phyloP scores from a whole-genome alignment of 1,139 yeast species.

The Yarrowia galli region DNA sequence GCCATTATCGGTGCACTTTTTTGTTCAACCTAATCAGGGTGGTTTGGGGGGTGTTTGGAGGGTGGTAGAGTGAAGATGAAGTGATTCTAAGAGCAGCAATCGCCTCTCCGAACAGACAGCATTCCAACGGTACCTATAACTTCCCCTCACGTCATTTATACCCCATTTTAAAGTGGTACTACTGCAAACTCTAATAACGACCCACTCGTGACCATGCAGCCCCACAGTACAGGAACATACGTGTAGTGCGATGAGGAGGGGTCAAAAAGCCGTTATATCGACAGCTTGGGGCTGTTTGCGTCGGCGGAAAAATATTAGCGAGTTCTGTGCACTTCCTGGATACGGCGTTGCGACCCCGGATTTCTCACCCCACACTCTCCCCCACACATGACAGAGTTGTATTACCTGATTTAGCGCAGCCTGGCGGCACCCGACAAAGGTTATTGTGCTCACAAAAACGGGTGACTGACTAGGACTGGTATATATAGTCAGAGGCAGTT shows the following conservation, averaged over 20 bases:
- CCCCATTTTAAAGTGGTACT: no score
- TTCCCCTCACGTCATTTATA: no score
- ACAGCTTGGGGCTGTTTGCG: not conserved
- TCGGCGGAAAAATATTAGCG: not conserved
- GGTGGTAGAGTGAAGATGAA: not conserved
- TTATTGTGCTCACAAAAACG: not conserved
- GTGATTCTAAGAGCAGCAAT: no score
- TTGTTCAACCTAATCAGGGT: not conserved
- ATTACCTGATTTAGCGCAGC: slow-evolving; percentile 27
- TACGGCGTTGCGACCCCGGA: not conserved
- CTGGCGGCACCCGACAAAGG: not conserved
- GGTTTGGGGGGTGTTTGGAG: not conserved
- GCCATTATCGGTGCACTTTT: slow-evolving; percentile 18
- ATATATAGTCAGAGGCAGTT: slow-evolving; percentile 12
- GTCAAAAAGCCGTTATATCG: not conserved
- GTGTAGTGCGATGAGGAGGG: slow-evolving; percentile 26
- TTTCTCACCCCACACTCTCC: not conserved
- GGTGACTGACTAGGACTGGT: slow-evolving; percentile 3
- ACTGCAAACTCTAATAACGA: not conserved
- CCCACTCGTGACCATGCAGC: slow-evolving; percentile 25
- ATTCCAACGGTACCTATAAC: not conserved
- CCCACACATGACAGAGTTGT: slow-evolving; percentile 21
- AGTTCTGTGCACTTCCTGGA: no score
- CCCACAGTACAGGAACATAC: slow-evolving; percentile 5
- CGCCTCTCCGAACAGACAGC: not conserved